Conservation (phyloP, 2,329 filamentous ascomycete genomes). For the Claviceps sp. region DNA sequence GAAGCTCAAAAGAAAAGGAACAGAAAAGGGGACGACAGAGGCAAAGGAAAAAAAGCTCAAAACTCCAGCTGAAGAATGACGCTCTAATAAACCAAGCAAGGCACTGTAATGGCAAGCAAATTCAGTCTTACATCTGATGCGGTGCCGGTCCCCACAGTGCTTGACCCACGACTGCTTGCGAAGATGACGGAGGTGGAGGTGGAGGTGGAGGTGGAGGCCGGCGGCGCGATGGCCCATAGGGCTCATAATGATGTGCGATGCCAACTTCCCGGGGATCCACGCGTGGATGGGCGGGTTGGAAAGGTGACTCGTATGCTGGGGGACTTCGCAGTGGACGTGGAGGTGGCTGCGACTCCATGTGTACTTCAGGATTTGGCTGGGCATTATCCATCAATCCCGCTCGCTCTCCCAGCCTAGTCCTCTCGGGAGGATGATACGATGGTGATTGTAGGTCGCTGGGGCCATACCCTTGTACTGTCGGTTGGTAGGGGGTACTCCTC, state of each 20-base stretch:
- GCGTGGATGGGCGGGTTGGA: not conserved
- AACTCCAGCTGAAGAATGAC: not conserved
- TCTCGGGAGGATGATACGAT: constrained; percentile 23
- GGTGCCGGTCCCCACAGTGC: constrained; percentile 8
- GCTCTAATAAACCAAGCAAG: not conserved
- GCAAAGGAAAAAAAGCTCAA: not conserved
- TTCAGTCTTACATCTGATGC: not conserved
- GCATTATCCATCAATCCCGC: constrained; percentile 29
- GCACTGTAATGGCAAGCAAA: not conserved
- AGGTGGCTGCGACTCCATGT: constrained; percentile 2
- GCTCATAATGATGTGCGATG: constrained; percentile 2
- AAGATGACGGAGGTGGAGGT: not conserved
- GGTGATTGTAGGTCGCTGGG: constrained; percentile 21
- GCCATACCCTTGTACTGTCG: constrained; percentile 16
- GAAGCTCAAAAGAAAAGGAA: not conserved
- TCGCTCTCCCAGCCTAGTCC: constrained; percentile 21
- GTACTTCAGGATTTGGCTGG: constrained; percentile 15
- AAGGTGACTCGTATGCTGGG: constrained; percentile 2
- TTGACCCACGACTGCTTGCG: constrained; percentile 6
- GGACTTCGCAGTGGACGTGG: constrained; percentile 3
- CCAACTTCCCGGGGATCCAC: not conserved
- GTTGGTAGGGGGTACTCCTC: constrained; percentile 15
- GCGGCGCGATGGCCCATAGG: not conserved
- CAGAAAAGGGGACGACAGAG: not conserved
- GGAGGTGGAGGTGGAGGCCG: not conserved